These are phyloP conservation scores for Tetracladium setigerum DNA, from an alignment of 495 filamentous ascomycete species.

Conservation along the genomic window DNA sequence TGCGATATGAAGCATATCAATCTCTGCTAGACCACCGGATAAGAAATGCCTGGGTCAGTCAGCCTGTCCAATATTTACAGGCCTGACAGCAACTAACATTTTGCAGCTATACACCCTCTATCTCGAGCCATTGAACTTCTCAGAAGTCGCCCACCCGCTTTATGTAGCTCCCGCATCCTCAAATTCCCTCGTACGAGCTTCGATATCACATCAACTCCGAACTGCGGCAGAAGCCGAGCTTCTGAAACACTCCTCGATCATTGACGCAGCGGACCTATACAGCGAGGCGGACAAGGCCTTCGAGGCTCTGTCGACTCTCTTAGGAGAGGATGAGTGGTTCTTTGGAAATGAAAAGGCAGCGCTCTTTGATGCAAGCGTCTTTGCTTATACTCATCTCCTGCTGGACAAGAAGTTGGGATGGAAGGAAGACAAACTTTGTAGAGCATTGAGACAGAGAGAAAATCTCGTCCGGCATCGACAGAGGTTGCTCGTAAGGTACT, in stretches of 20 bases:
- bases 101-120: slow-evolving; percentile 71
- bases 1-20: slow-evolving; percentile 70
- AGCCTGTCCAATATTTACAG: background rate
- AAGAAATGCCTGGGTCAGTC: slow-evolving; percentile 76
- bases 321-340: slow-evolving; percentile 61
- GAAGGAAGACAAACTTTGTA: slow-evolving; percentile 20
- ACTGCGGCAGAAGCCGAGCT: slow-evolving; percentile 67
- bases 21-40: slow-evolving; percentile 73
- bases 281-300: slow-evolving; percentile 64
- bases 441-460: slow-evolving; percentile 15
- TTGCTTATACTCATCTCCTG: slow-evolving; percentile 83
- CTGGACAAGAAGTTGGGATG: slow-evolving; percentile 31
- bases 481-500: slow-evolving; percentile 22
- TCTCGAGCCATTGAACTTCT: slow-evolving; percentile 56
- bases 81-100: background rate
- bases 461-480: slow-evolving; percentile 21
- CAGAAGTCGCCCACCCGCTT: slow-evolving; percentile 51
- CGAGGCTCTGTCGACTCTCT: slow-evolving; percentile 60
- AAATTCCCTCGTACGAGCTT: slow-evolving; percentile 49
- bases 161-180: slow-evolving; percentile 62
- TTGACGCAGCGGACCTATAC: slow-evolving; percentile 59
- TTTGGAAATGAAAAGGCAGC: slow-evolving; percentile 55
- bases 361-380: slow-evolving; percentile 80
- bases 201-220: slow-evolving; percentile 56
- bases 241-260: slow-evolving; percentile 48